Conservation (phyloP, 164 flowering plant species). For the Piper betle region DNA sequence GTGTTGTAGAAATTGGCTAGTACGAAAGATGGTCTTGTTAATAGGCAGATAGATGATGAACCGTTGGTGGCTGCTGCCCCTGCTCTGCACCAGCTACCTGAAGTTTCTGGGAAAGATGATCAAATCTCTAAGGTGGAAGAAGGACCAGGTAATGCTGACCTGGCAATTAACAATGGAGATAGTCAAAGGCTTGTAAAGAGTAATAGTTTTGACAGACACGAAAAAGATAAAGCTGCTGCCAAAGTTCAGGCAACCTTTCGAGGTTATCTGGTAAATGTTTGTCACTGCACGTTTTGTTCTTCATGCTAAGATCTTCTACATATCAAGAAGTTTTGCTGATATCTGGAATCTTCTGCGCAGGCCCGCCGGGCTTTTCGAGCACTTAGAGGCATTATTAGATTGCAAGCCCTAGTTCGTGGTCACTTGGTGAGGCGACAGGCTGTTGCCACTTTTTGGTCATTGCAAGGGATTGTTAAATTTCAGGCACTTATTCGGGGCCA, state of each 20-base stretch:
- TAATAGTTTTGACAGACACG: conserved; percentile 27
- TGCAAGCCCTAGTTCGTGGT: conserved; percentile 94
- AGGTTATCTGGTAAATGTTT: conserved; percentile 63
- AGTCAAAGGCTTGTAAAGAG: conserved; percentile 12
- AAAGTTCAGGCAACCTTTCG: conserved; percentile 83
- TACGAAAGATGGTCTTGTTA: conserved; percentile 23
- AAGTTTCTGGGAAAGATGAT: conserved; percentile 13
- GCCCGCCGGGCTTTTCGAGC: conserved; percentile 92
- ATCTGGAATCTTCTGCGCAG: conserved; percentile 22
- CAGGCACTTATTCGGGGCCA: conserved; percentile 71
- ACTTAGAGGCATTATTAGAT: conserved; percentile 88
- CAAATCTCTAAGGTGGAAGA: conserved; percentile 13
- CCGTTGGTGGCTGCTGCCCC: conserved; percentile 11
- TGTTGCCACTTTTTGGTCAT: conserved; percentile 48
- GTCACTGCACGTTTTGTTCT: neutral
- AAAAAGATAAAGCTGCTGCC: conserved; percentile 51
- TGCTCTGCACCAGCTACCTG: conserved; percentile 10
- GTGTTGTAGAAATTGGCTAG: conserved; percentile 17
- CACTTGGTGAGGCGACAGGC: conserved; percentile 90
- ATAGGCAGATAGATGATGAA: conserved; percentile 17
- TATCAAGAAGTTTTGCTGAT: neutral
- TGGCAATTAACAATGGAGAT: conserved; percentile 16
- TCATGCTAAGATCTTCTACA: neutral
- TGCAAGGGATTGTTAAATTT: conserved; percentile 60
- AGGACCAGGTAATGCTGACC: conserved; percentile 5